A percentile compares a stretch with the other conserved stretches of the same genome.
These are phyloP conservation scores for Psophocarpus tetragonolobus DNA, from an alignment of 306 rosid genomes.

Conservation along the genomic window DNA sequence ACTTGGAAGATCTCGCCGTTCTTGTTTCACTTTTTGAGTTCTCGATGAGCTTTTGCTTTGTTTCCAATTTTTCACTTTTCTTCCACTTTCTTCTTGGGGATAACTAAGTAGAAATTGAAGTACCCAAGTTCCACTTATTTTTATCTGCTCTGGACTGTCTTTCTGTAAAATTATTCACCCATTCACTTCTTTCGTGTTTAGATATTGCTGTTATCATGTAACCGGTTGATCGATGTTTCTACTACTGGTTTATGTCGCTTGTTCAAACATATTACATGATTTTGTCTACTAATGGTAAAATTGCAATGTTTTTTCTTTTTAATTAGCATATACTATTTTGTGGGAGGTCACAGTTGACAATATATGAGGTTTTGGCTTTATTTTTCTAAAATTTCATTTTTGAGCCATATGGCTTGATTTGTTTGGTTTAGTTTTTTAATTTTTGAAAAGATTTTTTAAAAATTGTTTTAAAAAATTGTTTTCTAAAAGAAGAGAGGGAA, in stretches of 20 bases:
- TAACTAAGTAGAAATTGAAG: not conserved
- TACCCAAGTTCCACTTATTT: not conserved
- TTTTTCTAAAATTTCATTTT: not conserved
- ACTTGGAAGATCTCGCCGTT: not conserved
- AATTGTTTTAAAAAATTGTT: too few relatives aligned
- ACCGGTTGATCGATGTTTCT: not conserved
- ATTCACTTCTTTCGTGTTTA: too few relatives aligned
- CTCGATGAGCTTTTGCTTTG: not conserved
- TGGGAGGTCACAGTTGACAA: not conserved
- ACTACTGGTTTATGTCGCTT: conserved; percentile 10
- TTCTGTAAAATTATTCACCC: not conserved
- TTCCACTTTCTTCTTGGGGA: not conserved
- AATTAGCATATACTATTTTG: not conserved
- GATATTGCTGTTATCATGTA: not conserved
- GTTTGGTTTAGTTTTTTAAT: too few relatives aligned
- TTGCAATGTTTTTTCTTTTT: not conserved
- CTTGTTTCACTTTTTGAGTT: not conserved
- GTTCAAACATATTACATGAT: not conserved
- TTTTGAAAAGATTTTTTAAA: too few relatives aligned
- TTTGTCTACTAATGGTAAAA: not conserved
- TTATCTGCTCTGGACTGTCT: not conserved
- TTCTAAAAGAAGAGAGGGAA: too few relatives aligned
- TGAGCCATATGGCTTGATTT: too few relatives aligned
- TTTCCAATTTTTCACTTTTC: not conserved
- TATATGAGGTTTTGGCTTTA: not conserved